Conservation (phyloP, 1,284 basidiomycete genomes). For the Heterobasidion irregulare region DNA sequence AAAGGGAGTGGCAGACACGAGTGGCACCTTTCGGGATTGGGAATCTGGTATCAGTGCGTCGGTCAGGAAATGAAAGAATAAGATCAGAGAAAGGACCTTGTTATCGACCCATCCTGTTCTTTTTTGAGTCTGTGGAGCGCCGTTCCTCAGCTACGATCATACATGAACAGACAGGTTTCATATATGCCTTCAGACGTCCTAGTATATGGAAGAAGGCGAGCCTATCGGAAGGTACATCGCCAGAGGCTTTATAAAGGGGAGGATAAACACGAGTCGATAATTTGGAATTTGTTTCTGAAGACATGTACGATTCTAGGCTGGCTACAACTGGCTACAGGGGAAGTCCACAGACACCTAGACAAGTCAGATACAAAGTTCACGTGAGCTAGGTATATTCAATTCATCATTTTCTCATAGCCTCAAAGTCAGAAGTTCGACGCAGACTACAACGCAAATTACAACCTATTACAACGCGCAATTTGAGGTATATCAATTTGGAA, state of each 20-base stretch:
- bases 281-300: neutral
- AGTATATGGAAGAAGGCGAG: constrained; percentile 87
- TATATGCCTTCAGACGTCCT: constrained; percentile 74
- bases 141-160: neutral
- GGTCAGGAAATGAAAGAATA: neutral
- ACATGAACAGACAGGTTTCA: neutral
- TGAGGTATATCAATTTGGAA: neutral
- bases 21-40: constrained; percentile 67
- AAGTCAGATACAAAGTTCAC: no score
- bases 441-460: no score
- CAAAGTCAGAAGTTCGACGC: neutral
- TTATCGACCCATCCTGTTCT: constrained; percentile 91
- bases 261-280: constrained; percentile 32
- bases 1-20: neutral
- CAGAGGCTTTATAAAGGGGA: constrained; percentile 46
- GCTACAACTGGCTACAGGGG: neutral
- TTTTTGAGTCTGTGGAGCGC: constrained; percentile 68
- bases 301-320: neutral
- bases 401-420: neutral
- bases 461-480: neutral
- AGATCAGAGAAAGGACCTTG: neutral
- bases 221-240: constrained; percentile 53
- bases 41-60: constrained; percentile 41
- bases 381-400: no score
- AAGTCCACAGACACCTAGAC: neutral